These are phyloP conservation scores for Phyllachora maydis DNA, from an alignment of 2,329 filamentous ascomycete species.

Conservation along the genomic window DNA sequence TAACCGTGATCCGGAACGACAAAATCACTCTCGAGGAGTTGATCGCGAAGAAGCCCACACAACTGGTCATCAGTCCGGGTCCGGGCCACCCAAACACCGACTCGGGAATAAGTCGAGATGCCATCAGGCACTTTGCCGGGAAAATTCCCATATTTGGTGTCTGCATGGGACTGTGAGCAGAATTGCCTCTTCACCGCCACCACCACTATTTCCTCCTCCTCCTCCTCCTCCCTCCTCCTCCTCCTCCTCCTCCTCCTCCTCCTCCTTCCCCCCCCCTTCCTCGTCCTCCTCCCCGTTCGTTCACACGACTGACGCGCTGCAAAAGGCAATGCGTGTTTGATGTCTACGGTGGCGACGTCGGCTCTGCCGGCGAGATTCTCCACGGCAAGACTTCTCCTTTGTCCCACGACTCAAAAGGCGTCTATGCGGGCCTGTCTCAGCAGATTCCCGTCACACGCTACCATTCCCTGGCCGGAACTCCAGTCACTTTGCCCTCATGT, in stretches of 20 bases:
- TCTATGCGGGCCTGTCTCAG: constrained; percentile 65
- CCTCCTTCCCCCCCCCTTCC: too few relatives aligned
- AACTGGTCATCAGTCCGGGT: constrained; percentile 85
- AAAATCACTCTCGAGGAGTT: constrained; percentile 73
- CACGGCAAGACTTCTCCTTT: constrained; percentile 93
- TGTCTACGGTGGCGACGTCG: constrained; percentile 77
- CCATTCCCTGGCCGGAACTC: constrained; percentile 85
- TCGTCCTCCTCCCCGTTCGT: too few relatives aligned
- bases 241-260: too few relatives aligned
- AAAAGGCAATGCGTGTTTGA: constrained; percentile 82
- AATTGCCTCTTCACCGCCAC: constrained; percentile 3
- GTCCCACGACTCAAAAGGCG: constrained; percentile 76
- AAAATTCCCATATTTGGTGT: constrained; percentile 95
- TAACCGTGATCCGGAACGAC: constrained; percentile 84
- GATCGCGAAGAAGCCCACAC: constrained; percentile 67
- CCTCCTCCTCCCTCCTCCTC: too few relatives aligned
- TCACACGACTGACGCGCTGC: constrained; percentile 1
- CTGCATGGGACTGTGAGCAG: constrained; percentile 84
- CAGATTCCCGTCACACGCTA: constrained; percentile 81
- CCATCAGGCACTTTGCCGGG: constrained; percentile 76
- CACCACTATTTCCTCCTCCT: too few relatives aligned
- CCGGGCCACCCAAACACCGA: constrained; percentile 84
- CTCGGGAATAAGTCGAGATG: constrained; percentile 82
- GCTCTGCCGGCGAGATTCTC: constrained; percentile 84
- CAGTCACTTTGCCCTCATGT: constrained; percentile 64